Percentiles rank a stretch among this genome's conserved stretches.
These are phyloP conservation scores for Gillenia trifoliata DNA, from an alignment of 306 rosid genomes.

Conservation along the genomic window DNA sequence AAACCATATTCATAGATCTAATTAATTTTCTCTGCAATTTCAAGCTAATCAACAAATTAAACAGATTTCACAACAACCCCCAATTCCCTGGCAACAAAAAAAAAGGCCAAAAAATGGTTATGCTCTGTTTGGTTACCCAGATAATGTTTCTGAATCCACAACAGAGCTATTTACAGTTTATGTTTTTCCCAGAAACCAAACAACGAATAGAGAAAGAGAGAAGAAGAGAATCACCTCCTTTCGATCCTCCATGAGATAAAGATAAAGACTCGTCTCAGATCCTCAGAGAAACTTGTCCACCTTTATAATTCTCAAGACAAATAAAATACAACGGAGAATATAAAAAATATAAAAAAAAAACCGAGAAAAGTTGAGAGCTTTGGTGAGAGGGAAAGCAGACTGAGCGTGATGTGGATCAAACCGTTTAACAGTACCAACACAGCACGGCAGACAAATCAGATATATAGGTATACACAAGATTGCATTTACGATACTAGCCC, in stretches of 20 bases:
- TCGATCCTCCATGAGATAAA: constrained; percentile 65
- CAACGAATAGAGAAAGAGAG: constrained; percentile 4
- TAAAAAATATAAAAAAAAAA: not conserved
- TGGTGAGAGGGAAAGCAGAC: not conserved
- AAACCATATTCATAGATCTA: not conserved
- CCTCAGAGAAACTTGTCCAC: constrained; percentile 4
- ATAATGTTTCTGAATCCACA: constrained; percentile 3
- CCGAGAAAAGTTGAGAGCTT: not conserved
- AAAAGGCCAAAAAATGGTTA: not conserved
- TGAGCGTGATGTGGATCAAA: not conserved
- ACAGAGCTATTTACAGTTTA: not conserved
- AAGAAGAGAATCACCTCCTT: constrained; percentile 61
- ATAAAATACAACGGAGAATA: not conserved
- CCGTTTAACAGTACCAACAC: not conserved
- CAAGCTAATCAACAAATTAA: not conserved
- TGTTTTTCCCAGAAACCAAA: constrained; percentile 12
- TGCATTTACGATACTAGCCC: not conserved
- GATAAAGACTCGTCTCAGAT: constrained; percentile 20
- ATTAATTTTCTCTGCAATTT: not conserved
- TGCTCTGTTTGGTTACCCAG: constrained; percentile 7
- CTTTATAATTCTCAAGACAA: not conserved
- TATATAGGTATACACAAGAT: not conserved
- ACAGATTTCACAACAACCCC: not conserved
- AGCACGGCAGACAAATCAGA: not conserved
- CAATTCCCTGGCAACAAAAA: not conserved